Percentiles rank a stretch among this genome's conserved stretches.
Conservation (phyloP, 352 stramenopile genomes). For the Globisporangium camurandrum region DNA sequence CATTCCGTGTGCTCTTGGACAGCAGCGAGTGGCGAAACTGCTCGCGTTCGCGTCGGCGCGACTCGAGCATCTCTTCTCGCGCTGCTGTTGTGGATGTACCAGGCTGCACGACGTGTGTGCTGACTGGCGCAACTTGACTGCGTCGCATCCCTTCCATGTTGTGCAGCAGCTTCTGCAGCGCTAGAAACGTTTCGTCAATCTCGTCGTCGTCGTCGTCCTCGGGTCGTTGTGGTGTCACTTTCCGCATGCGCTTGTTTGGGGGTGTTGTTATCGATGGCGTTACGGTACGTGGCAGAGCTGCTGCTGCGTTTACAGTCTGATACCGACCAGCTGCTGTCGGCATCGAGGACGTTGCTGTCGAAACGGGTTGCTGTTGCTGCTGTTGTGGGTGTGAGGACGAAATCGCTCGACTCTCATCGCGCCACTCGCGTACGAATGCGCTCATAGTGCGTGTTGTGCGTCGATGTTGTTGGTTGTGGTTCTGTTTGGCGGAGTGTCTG, state of each 20-base stretch:
- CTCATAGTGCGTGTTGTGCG: slow-evolving; percentile 5
- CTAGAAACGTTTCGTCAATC: slow-evolving; percentile 73
- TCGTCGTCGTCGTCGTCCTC: slow-evolving; percentile 54
- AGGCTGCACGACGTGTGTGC: slow-evolving; percentile 5
- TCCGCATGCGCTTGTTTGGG: slow-evolving; percentile 26
- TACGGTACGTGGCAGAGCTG: background rate
- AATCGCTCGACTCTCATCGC: background rate
- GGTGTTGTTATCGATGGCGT: background rate
- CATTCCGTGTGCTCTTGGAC: slow-evolving; percentile 13
- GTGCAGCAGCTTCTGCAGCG: slow-evolving; percentile 66
- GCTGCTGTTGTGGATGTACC: slow-evolving; percentile 18
- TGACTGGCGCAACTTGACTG: slow-evolving; percentile 15
- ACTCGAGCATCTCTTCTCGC: slow-evolving; percentile 72
- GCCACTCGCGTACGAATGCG: slow-evolving; percentile 5
- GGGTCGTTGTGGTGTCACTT: slow-evolving; percentile 31
- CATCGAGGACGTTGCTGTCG: background rate
- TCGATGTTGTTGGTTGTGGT: background rate
- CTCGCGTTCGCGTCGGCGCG: slow-evolving; percentile 52
- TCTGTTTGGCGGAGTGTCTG: no score
- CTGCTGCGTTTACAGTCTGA: background rate
- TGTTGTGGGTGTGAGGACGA: background rate
- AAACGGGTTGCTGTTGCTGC: background rate
- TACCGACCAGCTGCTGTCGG: background rate
- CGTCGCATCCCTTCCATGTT: slow-evolving; percentile 41
- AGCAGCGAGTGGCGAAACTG: slow-evolving; percentile 60